Base-by-base conservation (phyloP, 2,329 filamentous ascomycete genomes). In the Aschersonia sp. region DNA sequence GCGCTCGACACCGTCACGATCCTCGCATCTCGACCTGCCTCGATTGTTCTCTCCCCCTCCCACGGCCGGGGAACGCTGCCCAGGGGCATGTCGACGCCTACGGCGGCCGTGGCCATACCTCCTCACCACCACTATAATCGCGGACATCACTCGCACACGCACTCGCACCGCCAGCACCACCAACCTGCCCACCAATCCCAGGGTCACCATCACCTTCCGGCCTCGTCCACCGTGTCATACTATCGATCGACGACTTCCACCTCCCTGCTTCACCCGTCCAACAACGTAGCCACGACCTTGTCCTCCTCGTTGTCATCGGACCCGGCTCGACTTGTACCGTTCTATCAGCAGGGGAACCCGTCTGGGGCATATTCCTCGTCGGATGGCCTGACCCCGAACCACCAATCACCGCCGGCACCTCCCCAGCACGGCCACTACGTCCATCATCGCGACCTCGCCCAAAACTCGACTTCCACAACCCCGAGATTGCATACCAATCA, bases 71-170 rank as follows among this genome's bases (percentile, higher is more conserved):
- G 32, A 42, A 42, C 40, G 40, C 20, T 42, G 40, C 5, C 40
- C 9, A 28, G 5, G 40, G 50, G 53, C 59, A 89, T 91, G 85
- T 89, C 85, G 73, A 89, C 85, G 57, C 85, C 85, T 56, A 87
- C 84, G 52, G 84, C 82, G 60, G 82, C 82, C 59, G 84, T 82
- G 64, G 81, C 81, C 60, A 84, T 81, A 56, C 73, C 86, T 61
- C 80, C 81, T 62, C 78, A 77, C 59, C 77, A 80, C 65, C 74
- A 76, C 47, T 43, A 46, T 9, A 47, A 47, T 53, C 43, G 47
- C 45, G 40, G 46, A 28, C 48, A 50, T 44, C 45, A 45, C 30
- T 32, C 44, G n/a, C 44, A 47, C 41, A 49, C 50, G 40, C 40
- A 47, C 46, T 38, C 46, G 40, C 46, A 45, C 35, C 44, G 42